These are phyloP conservation scores for Luffa aegyptiaca DNA, from an alignment of 306 rosid genomes.

Conservation along the genomic window DNA sequence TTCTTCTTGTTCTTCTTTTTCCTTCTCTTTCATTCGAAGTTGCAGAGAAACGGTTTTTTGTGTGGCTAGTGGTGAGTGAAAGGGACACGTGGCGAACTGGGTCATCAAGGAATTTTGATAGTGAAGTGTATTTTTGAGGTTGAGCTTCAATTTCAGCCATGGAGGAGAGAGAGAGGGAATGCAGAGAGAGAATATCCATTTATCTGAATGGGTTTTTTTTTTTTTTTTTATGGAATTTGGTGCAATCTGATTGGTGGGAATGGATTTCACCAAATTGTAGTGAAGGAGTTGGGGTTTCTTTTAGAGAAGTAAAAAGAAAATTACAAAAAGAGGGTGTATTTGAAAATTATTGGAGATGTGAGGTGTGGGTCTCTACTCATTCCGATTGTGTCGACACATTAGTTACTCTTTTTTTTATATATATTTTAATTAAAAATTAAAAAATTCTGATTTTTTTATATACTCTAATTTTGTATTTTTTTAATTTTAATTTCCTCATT, in stretches of 20 bases:
- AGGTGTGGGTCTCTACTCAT: too few relatives aligned
- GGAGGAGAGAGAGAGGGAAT: slow-evolving; percentile 6
- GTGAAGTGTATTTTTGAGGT: slow-evolving; percentile 20
- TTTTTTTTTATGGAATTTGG: slow-evolving; percentile 40
- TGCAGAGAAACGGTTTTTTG: slow-evolving; percentile 18
- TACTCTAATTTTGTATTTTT: too few relatives aligned
- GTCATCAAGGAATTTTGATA: slow-evolving; percentile 10
- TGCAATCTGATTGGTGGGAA: slow-evolving; percentile 53
- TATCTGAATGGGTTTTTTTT: slow-evolving; percentile 34
- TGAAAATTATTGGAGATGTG: too few relatives aligned
- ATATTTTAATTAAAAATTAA: too few relatives aligned
- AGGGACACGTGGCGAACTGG: slow-evolving; percentile 41
- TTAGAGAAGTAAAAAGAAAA: too few relatives aligned
- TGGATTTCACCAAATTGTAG: slow-evolving; percentile 37
- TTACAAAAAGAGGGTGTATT: too few relatives aligned
- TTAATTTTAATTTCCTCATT: too few relatives aligned
- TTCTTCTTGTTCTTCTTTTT: neutral
- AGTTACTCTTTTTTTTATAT: too few relatives aligned
- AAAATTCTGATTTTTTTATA: too few relatives aligned
- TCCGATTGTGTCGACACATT: too few relatives aligned
- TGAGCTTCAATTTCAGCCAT: slow-evolving; percentile 16
- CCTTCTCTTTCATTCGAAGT: neutral
- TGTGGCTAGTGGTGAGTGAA: slow-evolving; percentile 35
- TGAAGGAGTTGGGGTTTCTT: slow-evolving; percentile 2
- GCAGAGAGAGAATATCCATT: neutral